Evolutionary conservation across 345 rosid species (phyloP).

Genomic region (Moricandia moricandioides): DNA sequence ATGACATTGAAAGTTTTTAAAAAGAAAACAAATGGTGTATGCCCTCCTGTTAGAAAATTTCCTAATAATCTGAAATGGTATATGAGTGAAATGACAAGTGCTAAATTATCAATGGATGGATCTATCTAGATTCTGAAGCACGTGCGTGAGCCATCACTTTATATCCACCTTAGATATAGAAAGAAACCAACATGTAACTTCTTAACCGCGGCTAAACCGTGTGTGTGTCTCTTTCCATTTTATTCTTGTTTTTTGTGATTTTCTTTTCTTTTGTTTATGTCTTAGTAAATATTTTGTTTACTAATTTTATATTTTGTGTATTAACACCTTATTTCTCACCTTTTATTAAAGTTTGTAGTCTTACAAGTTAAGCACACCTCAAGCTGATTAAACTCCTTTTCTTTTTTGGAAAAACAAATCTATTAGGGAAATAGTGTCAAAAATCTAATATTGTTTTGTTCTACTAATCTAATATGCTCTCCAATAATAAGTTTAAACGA

Average conservation of each 20-base stretch:
- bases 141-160: not conserved
- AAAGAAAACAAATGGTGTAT: not conserved
- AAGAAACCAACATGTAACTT: not conserved
- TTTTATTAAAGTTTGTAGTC: no score
- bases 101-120: not conserved
- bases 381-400: no score
- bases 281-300: no score
- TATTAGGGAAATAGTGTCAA: no score
- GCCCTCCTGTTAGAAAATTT: not conserved
- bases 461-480: no score
- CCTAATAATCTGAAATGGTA: not conserved
- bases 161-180: not conserved
- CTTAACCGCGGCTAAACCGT: not conserved
- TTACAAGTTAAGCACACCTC: no score
- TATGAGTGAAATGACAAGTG: not conserved
- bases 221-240: not conserved
- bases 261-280: no score
- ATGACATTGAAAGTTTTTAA: not conserved
- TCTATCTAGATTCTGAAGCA: not conserved
- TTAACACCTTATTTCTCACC: no score
- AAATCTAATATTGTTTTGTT: no score
- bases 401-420: no score
- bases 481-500: no score
- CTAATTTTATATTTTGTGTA: no score
- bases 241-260: not conserved